These are phyloP conservation scores for Neocucurbitaria cava DNA, from an alignment of 2,329 filamentous ascomycete genomes.

Conservation along the genomic window DNA sequence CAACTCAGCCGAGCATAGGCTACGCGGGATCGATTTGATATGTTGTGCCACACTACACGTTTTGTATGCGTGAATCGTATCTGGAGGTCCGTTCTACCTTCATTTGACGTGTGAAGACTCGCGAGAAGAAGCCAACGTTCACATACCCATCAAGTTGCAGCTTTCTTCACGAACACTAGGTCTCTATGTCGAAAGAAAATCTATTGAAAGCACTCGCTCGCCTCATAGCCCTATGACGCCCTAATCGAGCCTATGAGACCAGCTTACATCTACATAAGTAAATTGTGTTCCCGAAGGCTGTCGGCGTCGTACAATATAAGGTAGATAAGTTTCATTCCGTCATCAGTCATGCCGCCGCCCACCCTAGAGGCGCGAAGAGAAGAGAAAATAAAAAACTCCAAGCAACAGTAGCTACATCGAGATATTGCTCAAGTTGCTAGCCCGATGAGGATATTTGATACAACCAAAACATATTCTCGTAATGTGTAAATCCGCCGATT, in stretches of 20 bases:
- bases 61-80: too few relatives aligned
- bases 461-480: neutral
- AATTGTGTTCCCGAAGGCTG: neutral
- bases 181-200: neutral
- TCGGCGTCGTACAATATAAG: neutral
- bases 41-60: too few relatives aligned
- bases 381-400: neutral
- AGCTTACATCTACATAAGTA: neutral
- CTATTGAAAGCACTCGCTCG: neutral
- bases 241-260: neutral
- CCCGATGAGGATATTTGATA: neutral
- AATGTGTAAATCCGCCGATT: neutral
- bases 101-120: too few relatives aligned
- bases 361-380: neutral
- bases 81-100: too few relatives aligned
- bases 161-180: neutral
- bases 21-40: too few relatives aligned
- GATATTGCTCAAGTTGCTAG: neutral
- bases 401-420: neutral
- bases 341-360: neutral
- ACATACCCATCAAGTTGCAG: neutral
- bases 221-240: neutral
- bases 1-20: too few relatives aligned
- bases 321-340: slow-evolving; percentile 2
- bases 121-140: too few relatives aligned